A percentile compares a stretch with the other conserved stretches of the same genome.
phyloP scores from a whole-genome alignment of 2,329 filamentous ascomycete species.

The Pyricularia pennisetigena region DNA sequence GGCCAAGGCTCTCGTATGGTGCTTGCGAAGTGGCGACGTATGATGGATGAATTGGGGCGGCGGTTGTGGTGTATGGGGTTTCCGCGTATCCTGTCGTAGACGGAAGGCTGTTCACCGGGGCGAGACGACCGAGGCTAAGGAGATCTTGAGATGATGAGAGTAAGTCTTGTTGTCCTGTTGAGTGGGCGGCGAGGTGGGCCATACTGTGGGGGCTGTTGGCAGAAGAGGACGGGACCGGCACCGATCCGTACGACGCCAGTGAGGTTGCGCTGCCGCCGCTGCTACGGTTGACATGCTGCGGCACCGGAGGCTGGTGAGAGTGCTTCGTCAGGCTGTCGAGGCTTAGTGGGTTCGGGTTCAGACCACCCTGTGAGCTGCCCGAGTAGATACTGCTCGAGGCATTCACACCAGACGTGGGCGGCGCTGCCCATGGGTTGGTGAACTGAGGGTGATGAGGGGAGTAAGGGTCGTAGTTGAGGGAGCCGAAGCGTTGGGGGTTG shows the following conservation, averaged over 20 bases:
- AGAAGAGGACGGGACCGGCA: conserved; percentile 64
- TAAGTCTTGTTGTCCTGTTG: conserved; percentile 50
- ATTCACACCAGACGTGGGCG: conserved; percentile 36
- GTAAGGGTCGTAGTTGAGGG: conserved; percentile 70
- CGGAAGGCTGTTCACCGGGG: conserved; percentile 32
- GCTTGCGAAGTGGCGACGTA: conserved; percentile 55
- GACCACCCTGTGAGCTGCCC: conserved; percentile 37
- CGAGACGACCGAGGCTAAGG: conserved; percentile 54
- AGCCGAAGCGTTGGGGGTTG: conserved; percentile 72
- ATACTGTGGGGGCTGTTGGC: conserved; percentile 59
- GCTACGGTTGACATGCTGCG: conserved; percentile 25
- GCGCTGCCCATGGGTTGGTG: conserved; percentile 78
- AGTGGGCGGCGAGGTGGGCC: conserved; percentile 19
- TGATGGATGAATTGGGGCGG: conserved; percentile 55
- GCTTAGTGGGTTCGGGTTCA: conserved; percentile 49
- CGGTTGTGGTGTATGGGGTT: conserved; percentile 53
- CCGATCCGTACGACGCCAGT: conserved; percentile 62
- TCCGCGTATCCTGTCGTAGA: conserved; percentile 61
- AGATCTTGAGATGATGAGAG: conserved; percentile 68
- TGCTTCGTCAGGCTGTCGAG: conserved; percentile 49
- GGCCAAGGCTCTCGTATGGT: conserved; percentile 64
- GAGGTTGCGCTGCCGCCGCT: conserved; percentile 48
- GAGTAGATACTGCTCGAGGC: conserved; percentile 54
- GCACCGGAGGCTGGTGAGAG: conserved; percentile 29
- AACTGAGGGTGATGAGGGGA: conserved; percentile 60